Base-by-base conservation (phyloP, 1,284 basidiomycete species). In the Lentinula novae-zelandiae region DNA sequence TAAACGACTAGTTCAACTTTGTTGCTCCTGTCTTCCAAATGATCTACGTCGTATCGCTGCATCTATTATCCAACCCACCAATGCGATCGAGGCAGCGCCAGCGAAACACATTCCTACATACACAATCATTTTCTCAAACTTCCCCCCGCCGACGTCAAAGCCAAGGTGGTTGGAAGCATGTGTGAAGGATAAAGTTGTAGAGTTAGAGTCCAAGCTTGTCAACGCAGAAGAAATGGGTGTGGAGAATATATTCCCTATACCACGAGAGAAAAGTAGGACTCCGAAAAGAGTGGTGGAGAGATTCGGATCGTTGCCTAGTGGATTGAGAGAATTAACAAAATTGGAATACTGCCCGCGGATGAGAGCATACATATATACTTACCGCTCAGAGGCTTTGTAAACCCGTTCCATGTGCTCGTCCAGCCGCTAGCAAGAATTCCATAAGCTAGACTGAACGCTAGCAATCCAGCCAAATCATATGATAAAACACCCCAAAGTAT, bases 221-320 rank as follows among this genome's bases (percentile, higher is more conserved):
- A 71, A 64, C 15, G 65, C 67, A 1, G 76, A 73, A 7, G 77
- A 73, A 48, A 80, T 75, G 5, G 77, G 78, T 7, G 76, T 76
- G 5, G 75, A 76, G 2, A 79, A 65, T 34, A 80, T 72, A 58
- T 77, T 78, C 0, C 77, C 77, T 3, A 79, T 62, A 0, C 78
- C 77, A 8, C 76, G 68, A 0, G 74, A 71, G 39, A 77, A 67
- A 20, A 74, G 66, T 20, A 78, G 65, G 54, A 75, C 72, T 31
- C 77, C 75, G 56, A 73, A 73, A 13, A 80, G 65, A 7, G 69
- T 69, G 17, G 75, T 74, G 2, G 71, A 65, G 15, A 75, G 67
- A 1, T 60, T 64, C 0, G 70, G 73, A 57, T 78, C 75, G 57
- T 78, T 75, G 52, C 69, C 76, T 77, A 61, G 36, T 7, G 31